These are phyloP conservation scores for Larix sibirica DNA, from an alignment of 83 land plant genomes.

Conservation along the genomic window DNA sequence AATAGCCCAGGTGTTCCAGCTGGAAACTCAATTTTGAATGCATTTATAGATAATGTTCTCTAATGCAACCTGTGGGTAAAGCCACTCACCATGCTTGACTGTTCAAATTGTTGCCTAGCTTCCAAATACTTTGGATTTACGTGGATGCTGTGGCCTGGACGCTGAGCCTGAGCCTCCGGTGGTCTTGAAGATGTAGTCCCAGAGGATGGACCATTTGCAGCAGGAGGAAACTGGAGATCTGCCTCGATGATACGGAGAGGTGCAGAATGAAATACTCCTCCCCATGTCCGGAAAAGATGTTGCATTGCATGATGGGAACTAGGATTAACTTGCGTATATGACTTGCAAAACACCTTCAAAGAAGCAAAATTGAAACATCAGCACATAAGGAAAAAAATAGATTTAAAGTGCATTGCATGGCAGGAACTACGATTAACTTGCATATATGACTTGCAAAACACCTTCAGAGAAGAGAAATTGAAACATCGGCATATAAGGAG, in stretches of 20 bases:
- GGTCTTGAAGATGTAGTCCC: conserved; percentile 32
- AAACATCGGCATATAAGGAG: background rate
- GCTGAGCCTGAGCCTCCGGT: conserved; percentile 57
- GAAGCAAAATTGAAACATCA: background rate
- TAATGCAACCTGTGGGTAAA: conserved; percentile 4
- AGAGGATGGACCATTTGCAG: conserved; percentile 27
- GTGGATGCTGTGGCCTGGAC: conserved; percentile 90
- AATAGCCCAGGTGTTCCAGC: background rate
- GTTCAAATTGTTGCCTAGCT: conserved; percentile 81
- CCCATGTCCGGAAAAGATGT: conserved; percentile 96
- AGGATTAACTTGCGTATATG: conserved; percentile 87
- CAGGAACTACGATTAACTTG: conserved; percentile 72
- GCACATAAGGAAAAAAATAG: background rate
- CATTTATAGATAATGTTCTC: conserved; percentile 8
- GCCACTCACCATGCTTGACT: conserved; percentile 62
- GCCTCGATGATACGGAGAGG: conserved; percentile 76
- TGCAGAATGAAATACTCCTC: conserved; percentile 75
- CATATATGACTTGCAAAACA: conserved; percentile 90
- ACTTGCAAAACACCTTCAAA: conserved; percentile 90
- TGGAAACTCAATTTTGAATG: background rate
- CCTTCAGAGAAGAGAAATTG: conserved; percentile 42
- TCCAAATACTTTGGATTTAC: conserved; percentile 98
- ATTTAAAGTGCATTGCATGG: conserved; percentile 44
- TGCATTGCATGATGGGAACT: conserved; percentile 71
- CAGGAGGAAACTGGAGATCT: conserved; percentile 64